Percentiles rank a stretch among this genome's conserved stretches.
Conservation (phyloP, 495 filamentous ascomycete genomes). For the Neurospora sp. region DNA sequence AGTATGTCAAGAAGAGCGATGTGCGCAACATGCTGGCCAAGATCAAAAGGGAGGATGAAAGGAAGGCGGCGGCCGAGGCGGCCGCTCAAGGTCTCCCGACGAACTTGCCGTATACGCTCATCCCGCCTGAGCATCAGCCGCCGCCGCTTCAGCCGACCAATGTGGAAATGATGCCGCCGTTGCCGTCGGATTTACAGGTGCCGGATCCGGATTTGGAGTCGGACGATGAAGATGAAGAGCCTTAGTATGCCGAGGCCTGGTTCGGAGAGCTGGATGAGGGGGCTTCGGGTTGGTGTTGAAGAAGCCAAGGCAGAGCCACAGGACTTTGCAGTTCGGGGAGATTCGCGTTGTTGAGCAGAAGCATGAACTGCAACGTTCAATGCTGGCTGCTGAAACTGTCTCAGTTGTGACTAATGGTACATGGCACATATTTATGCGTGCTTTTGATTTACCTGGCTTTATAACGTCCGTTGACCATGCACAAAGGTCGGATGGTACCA, state of each 20-base stretch:
- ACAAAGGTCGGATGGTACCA: not conserved
- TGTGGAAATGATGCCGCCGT: constrained; percentile 18
- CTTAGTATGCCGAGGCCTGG: not conserved
- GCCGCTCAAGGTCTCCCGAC: constrained; percentile 16
- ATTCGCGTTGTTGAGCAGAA: not conserved
- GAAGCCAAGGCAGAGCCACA: not conserved
- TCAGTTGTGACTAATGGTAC: not conserved
- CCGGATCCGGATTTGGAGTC: constrained; percentile 26
- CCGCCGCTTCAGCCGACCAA: constrained; percentile 14
- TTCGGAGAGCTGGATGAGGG: not conserved
- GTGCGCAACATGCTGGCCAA: constrained; percentile 25
- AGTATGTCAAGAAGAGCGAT: constrained; percentile 27
- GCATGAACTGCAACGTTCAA: not conserved
- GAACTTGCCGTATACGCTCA: constrained; percentile 16
- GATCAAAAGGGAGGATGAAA: constrained; percentile 26
- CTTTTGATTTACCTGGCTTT: not conserved
- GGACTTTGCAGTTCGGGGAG: not conserved
- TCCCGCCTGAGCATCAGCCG: constrained; percentile 19
- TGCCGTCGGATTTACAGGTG: constrained; percentile 23
- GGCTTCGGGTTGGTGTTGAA: not conserved
- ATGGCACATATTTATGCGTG: not conserved
- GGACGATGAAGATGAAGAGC: constrained; percentile 22
- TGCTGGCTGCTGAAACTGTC: not conserved
- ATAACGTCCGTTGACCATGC: not conserved
- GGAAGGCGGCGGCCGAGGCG: constrained; percentile 15